Conservation (phyloP, 2,329 filamentous ascomycete species). For the Exophiala sp. region DNA sequence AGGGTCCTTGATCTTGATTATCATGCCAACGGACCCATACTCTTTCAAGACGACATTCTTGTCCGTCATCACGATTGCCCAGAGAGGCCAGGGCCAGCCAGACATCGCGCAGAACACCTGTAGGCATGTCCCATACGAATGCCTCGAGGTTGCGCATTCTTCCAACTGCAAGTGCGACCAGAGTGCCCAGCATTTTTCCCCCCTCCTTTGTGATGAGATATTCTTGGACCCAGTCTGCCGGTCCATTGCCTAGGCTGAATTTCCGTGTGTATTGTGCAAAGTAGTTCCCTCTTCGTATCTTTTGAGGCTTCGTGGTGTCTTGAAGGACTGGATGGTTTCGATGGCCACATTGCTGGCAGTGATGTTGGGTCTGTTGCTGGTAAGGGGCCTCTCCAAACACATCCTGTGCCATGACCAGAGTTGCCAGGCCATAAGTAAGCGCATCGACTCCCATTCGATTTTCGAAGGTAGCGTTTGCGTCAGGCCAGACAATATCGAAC, state of each 20-base stretch:
- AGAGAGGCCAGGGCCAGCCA: constrained; percentile 75
- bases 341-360: constrained; percentile 30
- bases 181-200: constrained; percentile 82
- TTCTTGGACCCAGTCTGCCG: constrained; percentile 71
- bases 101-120: constrained; percentile 74
- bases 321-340: constrained; percentile 33
- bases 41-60: constrained; percentile 65
- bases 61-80: constrained; percentile 57
- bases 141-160: constrained; percentile 79
- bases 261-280: constrained; percentile 77
- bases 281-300: constrained; percentile 61
- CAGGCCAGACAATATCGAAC: constrained; percentile 87
- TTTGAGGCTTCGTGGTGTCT: constrained; percentile 15
- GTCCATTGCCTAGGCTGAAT: constrained; percentile 81
- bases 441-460: constrained; percentile 74
- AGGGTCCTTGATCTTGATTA: constrained; percentile 53
- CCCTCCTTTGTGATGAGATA: constrained; percentile 79
- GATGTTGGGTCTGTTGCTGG: constrained; percentile 30
- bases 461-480: constrained; percentile 61
- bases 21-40: constrained; percentile 84
- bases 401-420: constrained; percentile 69
- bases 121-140: constrained; percentile 88
- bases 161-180: constrained; percentile 74
- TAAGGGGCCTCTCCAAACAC: constrained; percentile 53
- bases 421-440: constrained; percentile 76